Percentiles rank a stretch among this genome's conserved stretches.
Evolutionary conservation across 192 early-diverging fungal genomes (phyloP).

Genomic region (Coemansia reversa): DNA sequence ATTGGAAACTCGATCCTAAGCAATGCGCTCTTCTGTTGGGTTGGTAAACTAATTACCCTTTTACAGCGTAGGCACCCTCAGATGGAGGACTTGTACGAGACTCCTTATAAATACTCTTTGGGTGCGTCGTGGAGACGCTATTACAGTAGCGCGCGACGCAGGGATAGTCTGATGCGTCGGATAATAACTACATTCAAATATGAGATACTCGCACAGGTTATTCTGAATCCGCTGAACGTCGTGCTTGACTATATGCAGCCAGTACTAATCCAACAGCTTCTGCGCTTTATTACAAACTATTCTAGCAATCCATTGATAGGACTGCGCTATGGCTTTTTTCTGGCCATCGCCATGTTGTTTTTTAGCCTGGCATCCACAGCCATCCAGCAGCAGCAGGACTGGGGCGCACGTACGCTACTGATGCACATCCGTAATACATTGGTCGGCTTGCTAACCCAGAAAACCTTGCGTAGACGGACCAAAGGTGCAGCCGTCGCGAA

Average conservation of each 20-base stretch:
- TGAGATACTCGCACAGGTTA: constrained; percentile 43
- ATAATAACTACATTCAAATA: constrained; percentile 32
- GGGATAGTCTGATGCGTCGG: constrained; percentile 14
- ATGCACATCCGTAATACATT: constrained; percentile 61
- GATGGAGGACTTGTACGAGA: constrained; percentile 19
- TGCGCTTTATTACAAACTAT: constrained; percentile 52
- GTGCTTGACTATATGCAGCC: constrained; percentile 53
- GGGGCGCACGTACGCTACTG: constrained; percentile 60
- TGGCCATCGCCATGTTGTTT: constrained; percentile 59
- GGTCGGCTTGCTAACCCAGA: constrained; percentile 61
- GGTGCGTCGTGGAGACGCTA: constrained; percentile 20
- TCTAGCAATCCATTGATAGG: constrained; percentile 27
- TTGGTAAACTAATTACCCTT: constrained; percentile 17
- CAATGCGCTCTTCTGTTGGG: constrained; percentile 34
- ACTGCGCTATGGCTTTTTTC: constrained; percentile 53
- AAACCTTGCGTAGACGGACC: constrained; percentile 56
- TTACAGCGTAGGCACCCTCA: constrained; percentile 20
- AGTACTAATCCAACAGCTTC: constrained; percentile 57
- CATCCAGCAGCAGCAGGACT: constrained; percentile 61
- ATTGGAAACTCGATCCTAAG: constrained; percentile 26
- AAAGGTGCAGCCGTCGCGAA: neutral
- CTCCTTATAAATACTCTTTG: constrained; percentile 10
- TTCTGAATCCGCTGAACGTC: constrained; percentile 34
- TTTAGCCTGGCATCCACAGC: constrained; percentile 42
- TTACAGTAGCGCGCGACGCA: neutral